phyloP scores from a whole-genome alignment of 2,329 filamentous ascomycete species.

The Xylariaceae sp. region DNA sequence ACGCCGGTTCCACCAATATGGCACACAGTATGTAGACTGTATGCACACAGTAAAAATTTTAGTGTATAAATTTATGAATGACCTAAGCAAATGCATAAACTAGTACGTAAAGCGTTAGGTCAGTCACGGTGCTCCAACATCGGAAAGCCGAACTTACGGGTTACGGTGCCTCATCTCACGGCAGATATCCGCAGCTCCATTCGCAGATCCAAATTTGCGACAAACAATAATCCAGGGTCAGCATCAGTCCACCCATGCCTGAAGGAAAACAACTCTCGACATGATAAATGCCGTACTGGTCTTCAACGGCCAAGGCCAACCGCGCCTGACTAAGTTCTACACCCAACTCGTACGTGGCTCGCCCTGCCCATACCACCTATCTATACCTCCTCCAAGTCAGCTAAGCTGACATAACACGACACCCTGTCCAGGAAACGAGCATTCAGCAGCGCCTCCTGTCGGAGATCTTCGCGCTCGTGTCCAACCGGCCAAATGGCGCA shows the following conservation, averaged over 20 bases:
- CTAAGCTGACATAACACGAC: slow-evolving; percentile 10
- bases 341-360: slow-evolving; percentile 71
- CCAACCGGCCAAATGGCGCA: slow-evolving; percentile 82
- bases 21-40: too few relatives aligned
- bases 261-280: slow-evolving; percentile 22
- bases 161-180: background rate
- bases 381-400: background rate
- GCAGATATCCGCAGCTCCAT: slow-evolving; percentile 7
- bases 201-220: slow-evolving; percentile 9
- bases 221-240: background rate
- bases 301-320: slow-evolving; percentile 97
- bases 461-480: slow-evolving; percentile 94
- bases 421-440: slow-evolving; percentile 71
- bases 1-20: too few relatives aligned
- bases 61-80: too few relatives aligned
- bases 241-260: slow-evolving; percentile 8
- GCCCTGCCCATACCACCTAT: slow-evolving; percentile 1
- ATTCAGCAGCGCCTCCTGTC: slow-evolving; percentile 95
- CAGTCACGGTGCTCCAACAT: too few relatives aligned
- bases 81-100: too few relatives aligned
- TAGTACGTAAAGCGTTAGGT: too few relatives aligned
- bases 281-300: slow-evolving; percentile 99
- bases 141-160: too few relatives aligned
- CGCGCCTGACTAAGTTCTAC: slow-evolving; percentile 96
- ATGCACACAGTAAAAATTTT: too few relatives aligned